Percentiles rank a stretch among this genome's conserved stretches.
These are phyloP conservation scores for Agroathelia rolfsii DNA, from an alignment of 1,284 basidiomycete species.

Conservation along the genomic window DNA sequence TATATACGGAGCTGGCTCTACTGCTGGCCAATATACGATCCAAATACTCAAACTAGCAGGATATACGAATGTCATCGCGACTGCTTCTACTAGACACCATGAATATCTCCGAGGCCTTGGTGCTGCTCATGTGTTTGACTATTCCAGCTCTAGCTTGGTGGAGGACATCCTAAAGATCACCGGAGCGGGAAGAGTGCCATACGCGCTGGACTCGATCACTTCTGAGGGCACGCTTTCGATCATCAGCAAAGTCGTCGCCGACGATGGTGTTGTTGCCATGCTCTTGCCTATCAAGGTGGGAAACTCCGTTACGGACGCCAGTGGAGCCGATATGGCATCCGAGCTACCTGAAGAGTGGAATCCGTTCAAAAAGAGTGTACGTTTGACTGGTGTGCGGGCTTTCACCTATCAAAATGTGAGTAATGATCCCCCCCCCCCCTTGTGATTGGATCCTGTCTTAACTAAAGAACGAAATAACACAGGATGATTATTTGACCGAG, in stretches of 20 bases:
- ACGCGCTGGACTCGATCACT: conserved; percentile 35
- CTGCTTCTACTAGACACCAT: conserved; percentile 40
- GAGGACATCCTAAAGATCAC: conserved; percentile 28
- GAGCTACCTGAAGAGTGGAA: conserved; percentile 21
- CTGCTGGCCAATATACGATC: conserved; percentile 42
- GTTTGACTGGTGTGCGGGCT: conserved; percentile 30
- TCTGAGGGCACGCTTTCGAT: conserved; percentile 27
- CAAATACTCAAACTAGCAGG: conserved; percentile 45
- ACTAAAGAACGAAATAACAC: conserved; percentile 4
- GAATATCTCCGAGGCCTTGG: conserved; percentile 36
- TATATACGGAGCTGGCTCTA: conserved; percentile 47
- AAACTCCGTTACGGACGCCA: conserved; percentile 22
- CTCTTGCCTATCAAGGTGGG: conserved; percentile 40
- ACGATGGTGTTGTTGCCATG: conserved; percentile 29
- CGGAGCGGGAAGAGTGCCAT: conserved; percentile 25
- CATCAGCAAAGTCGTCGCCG: conserved; percentile 26
- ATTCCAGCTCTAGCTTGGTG: conserved; percentile 30
- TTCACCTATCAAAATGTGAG: conserved; percentile 32
- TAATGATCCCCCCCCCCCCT: no score
- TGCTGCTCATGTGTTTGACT: conserved; percentile 41
- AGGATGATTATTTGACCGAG: conserved; percentile 32
- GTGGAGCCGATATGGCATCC: conserved; percentile 21
- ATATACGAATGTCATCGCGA: conserved; percentile 40
- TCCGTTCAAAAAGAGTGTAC: conserved; percentile 21
- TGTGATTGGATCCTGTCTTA: no score